phyloP scores from a whole-genome alignment of 2,329 filamentous ascomycete species.

The Boeremia lycopersici region DNA sequence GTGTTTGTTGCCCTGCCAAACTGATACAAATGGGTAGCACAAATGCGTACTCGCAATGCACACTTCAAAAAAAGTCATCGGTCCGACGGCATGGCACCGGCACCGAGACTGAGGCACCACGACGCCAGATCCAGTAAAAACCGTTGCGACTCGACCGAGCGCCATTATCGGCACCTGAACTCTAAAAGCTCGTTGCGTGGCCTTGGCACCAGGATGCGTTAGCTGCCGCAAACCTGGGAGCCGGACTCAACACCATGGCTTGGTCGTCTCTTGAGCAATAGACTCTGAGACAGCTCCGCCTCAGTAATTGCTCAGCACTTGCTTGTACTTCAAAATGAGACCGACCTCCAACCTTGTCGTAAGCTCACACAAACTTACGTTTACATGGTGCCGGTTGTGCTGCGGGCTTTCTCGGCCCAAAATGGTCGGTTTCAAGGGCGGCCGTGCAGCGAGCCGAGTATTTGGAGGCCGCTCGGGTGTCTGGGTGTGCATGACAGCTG shows the following conservation, averaged over 20 bases:
- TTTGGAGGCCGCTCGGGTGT: neutral
- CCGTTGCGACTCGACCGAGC: conserved; percentile 7
- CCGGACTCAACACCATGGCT: conserved; percentile 7
- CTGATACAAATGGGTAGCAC: neutral
- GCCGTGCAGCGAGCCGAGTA: neutral
- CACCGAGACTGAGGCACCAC: conserved; percentile 17
- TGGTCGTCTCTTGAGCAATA: neutral
- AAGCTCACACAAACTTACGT: neutral
- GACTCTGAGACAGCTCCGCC: conserved; percentile 2
- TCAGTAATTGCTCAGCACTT: conserved; percentile 5
- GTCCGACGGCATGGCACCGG: conserved; percentile 22
- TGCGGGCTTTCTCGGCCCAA: conserved; percentile 7
- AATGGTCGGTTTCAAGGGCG: neutral
- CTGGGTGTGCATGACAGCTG: conserved; percentile 2
- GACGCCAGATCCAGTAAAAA: conserved; percentile 17
- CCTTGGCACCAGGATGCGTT: neutral
- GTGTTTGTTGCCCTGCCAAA: conserved; percentile 3
- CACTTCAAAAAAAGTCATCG: conserved; percentile 11
- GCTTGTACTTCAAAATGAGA: conserved; percentile 1
- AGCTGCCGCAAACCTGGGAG: conserved; percentile 9
- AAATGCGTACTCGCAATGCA: neutral
- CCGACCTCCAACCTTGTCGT: conserved; percentile 8
- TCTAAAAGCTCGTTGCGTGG: conserved; percentile 12
- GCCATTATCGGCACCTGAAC: neutral
- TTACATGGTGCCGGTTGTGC: neutral